Conservation (phyloP, 2,329 filamentous ascomycete species). For the Alternaria conjuncta region DNA sequence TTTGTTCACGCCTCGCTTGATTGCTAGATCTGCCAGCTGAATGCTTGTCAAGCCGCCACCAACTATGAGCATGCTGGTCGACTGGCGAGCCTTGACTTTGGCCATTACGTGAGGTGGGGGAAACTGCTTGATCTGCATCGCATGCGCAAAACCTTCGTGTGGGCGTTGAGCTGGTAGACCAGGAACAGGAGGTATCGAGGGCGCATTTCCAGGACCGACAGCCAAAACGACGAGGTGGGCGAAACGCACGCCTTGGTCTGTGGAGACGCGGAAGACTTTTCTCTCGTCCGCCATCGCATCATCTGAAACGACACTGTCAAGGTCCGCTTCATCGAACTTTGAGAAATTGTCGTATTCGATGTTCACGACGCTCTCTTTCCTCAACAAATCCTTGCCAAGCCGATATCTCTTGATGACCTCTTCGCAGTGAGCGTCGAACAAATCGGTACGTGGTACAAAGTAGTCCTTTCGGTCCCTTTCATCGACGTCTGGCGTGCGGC, state of each 20-base stretch:
- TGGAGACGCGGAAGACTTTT: slow-evolving; percentile 70
- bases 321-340: slow-evolving; percentile 22
- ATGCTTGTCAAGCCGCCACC: slow-evolving; percentile 80
- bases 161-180: slow-evolving; percentile 42
- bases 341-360: slow-evolving; percentile 65
- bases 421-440: slow-evolving; percentile 53
- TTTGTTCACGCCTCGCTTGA: slow-evolving; percentile 69
- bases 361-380: slow-evolving; percentile 65
- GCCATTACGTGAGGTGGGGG: slow-evolving; percentile 60
- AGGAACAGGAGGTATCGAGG: slow-evolving; percentile 55
- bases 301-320: slow-evolving; percentile 28
- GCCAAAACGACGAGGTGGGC: slow-evolving; percentile 72
- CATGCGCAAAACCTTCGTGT: slow-evolving; percentile 66
- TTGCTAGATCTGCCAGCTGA: slow-evolving; percentile 71
- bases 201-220: slow-evolving; percentile 69
- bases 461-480: slow-evolving; percentile 58
- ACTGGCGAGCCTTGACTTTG: slow-evolving; percentile 56
- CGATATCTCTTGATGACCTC: slow-evolving; percentile 50
- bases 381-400: slow-evolving; percentile 63
- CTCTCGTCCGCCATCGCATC: slow-evolving; percentile 42
- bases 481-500: slow-evolving; percentile 48
- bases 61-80: slow-evolving; percentile 71
- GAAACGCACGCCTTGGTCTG: slow-evolving; percentile 61
- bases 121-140: slow-evolving; percentile 66
- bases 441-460: slow-evolving; percentile 48